These are phyloP conservation scores for Aureobasidium sp. DNA, from an alignment of 2,329 filamentous ascomycete genomes.

Conservation along the genomic window DNA sequence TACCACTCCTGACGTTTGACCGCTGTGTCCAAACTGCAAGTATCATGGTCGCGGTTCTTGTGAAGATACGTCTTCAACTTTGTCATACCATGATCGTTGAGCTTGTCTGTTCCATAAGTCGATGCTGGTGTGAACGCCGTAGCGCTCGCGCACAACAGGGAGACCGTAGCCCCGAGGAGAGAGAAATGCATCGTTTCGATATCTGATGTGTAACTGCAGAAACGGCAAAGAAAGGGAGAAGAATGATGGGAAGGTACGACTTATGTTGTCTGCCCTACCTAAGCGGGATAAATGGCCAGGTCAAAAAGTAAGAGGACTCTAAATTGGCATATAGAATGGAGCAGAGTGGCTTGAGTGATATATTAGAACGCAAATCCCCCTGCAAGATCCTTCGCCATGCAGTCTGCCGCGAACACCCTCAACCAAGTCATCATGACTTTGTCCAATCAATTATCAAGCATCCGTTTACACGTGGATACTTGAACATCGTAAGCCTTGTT, in stretches of 20 bases:
- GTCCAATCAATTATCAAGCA: background rate
- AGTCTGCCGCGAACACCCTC: background rate
- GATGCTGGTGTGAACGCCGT: slow-evolving; percentile 20
- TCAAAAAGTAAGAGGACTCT: background rate
- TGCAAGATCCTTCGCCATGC: background rate
- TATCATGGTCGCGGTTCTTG: background rate
- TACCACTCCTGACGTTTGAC: slow-evolving; percentile 37
- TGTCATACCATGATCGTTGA: slow-evolving; percentile 19
- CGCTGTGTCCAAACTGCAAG: slow-evolving; percentile 26
- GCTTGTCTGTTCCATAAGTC: slow-evolving; percentile 21
- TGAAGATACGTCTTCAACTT: slow-evolving; percentile 21
- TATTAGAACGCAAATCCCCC: background rate
- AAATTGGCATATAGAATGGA: background rate
- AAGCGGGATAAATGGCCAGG: background rate
- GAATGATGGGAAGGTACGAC: too few relatives aligned
- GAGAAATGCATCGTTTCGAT: background rate
- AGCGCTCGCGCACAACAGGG: background rate
- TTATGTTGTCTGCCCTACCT: background rate
- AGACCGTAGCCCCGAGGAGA: background rate
- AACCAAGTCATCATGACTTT: background rate
- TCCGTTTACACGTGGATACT: background rate
- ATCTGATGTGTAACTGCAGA: background rate
- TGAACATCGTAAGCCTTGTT: background rate
- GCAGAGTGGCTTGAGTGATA: background rate
- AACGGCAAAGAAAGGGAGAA: background rate